A percentile compares a stretch with the other conserved stretches of the same genome.
Evolutionary conservation across 169 alveolate species (phyloP).

Genomic region (Cryptosporidium andersoni): DNA sequence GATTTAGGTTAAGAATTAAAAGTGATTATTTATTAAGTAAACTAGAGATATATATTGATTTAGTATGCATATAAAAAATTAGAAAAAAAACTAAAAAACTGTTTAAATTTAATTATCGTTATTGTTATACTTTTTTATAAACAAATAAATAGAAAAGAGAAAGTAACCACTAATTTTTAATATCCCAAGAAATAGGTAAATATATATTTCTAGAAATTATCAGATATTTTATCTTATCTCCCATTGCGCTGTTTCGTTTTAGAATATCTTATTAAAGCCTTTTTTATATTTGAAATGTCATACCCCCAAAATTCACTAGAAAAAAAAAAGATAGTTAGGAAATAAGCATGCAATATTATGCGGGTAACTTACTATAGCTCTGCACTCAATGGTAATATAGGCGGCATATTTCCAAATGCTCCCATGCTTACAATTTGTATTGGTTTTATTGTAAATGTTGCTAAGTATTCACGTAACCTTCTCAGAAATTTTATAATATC

Average conservation of each 20-base stretch:
- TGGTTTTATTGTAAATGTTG: slow-evolving; percentile 11
- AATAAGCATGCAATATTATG: neutral
- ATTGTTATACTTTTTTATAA: too few relatives aligned
- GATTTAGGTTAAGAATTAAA: too few relatives aligned
- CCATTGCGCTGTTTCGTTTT: slow-evolving; percentile 47
- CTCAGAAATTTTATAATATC: slow-evolving; percentile 6
- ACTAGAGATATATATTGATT: too few relatives aligned
- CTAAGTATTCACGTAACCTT: slow-evolving; percentile 42
- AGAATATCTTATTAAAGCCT: slow-evolving; percentile 22
- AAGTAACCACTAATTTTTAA: too few relatives aligned
- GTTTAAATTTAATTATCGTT: too few relatives aligned
- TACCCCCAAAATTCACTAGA: slow-evolving; percentile 63
- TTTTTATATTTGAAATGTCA: slow-evolving; percentile 22
- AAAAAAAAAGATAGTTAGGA: neutral
- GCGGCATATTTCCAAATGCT: slow-evolving; percentile 63
- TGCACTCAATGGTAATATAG: slow-evolving; percentile 26
- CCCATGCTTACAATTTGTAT: slow-evolving; percentile 35
- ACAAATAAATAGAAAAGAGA: too few relatives aligned
- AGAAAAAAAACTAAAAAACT: too few relatives aligned
- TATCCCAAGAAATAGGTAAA: too few relatives aligned
- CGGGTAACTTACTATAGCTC: slow-evolving; percentile 54
- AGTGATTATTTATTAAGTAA: too few relatives aligned
- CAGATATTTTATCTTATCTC: slow-evolving; percentile 1
- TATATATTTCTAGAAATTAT: too few relatives aligned
- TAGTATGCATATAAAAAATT: too few relatives aligned